Evolutionary conservation across 768 basidiomycete genomes (phyloP).

Genomic region (Leccinum longicurvipes): DNA sequence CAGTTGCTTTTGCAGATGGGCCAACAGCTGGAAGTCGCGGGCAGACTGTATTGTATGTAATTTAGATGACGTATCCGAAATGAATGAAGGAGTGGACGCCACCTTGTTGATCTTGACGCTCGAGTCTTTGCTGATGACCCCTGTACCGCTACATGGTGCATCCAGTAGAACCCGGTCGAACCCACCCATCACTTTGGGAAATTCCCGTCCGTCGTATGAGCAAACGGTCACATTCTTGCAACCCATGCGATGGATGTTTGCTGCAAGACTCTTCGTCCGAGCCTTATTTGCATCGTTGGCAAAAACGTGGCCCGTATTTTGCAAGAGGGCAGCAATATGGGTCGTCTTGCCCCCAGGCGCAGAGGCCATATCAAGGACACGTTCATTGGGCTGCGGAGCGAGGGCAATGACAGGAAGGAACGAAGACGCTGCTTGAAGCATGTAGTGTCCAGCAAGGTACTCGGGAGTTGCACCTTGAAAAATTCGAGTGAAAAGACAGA

Average conservation of each 20-base stretch:
- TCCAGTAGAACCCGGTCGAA: constrained; percentile 97
- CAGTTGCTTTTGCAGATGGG: constrained; percentile 97
- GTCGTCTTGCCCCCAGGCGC: constrained; percentile 98
- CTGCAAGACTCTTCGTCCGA: constrained; percentile 93
- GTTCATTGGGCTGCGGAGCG: constrained; percentile 86
- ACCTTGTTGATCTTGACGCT: constrained; percentile 99
- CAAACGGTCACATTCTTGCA: constrained; percentile 98
- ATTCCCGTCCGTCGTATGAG: constrained; percentile 95
- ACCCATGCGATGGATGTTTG: constrained; percentile 93
- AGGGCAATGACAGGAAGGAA: constrained; percentile 99
- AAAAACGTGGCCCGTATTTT: constrained; percentile 97
- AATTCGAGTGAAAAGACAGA: neutral
- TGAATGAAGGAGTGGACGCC: constrained; percentile 5
- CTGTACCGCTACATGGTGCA: constrained; percentile 97
- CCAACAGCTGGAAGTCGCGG: constrained; percentile 93
- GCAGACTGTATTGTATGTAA: constrained; percentile 56
- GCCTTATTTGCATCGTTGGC: constrained; percentile 96
- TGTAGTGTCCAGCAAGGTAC: constrained; percentile 98
- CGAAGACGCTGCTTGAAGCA: constrained; percentile 98
- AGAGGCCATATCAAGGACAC: constrained; percentile 97
- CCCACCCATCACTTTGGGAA: constrained; percentile 98
- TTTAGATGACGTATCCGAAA: constrained; percentile 5
- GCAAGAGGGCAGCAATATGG: constrained; percentile 93
- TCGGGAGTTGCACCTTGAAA: constrained; percentile 87
- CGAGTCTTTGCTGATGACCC: constrained; percentile 96